A percentile compares a stretch with the other conserved stretches of the same genome.
phyloP scores from a whole-genome alignment of 2,329 filamentous ascomycete genomes.

The Trichoderma breve region DNA sequence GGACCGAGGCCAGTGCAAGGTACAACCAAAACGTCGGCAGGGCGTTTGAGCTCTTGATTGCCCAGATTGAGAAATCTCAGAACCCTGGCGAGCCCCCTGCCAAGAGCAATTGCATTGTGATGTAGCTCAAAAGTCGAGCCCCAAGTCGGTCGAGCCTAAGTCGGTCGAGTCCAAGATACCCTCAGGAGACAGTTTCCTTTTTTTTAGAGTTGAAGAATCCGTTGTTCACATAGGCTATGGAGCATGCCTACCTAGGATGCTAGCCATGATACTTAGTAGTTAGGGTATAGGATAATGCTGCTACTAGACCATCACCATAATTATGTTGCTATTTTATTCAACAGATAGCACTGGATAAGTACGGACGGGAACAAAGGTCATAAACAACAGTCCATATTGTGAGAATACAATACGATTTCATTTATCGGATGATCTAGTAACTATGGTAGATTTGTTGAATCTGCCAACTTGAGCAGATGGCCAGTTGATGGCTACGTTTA shows the following conservation, averaged over 20 bases:
- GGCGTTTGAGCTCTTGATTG: constrained; percentile 91
- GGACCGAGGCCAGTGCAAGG: constrained; percentile 90
- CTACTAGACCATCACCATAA: neutral
- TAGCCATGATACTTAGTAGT: neutral
- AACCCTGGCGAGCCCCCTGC: constrained; percentile 82
- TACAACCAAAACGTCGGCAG: constrained; percentile 92
- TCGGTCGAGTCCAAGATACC: neutral
- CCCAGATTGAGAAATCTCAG: constrained; percentile 90
- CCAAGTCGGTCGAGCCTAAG: neutral
- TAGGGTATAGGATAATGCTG: constrained; percentile 6
- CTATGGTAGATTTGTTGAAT: neutral
- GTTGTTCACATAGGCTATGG: neutral
- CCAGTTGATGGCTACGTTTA: neutral
- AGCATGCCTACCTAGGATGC: neutral
- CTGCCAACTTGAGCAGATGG: neutral
- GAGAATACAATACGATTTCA: neutral
- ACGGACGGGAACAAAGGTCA: neutral
- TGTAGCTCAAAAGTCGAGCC: constrained; percentile 54
- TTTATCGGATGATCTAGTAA: neutral
- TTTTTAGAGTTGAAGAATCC: constrained; percentile 1
- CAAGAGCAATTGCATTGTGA: constrained; percentile 77
- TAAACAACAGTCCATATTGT: neutral
- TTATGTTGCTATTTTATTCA: neutral
- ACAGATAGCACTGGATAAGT: neutral
- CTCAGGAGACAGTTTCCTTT: neutral